phyloP scores from a whole-genome alignment of 176 grass and related monocot genomes.

The Lolium perenne region DNA sequence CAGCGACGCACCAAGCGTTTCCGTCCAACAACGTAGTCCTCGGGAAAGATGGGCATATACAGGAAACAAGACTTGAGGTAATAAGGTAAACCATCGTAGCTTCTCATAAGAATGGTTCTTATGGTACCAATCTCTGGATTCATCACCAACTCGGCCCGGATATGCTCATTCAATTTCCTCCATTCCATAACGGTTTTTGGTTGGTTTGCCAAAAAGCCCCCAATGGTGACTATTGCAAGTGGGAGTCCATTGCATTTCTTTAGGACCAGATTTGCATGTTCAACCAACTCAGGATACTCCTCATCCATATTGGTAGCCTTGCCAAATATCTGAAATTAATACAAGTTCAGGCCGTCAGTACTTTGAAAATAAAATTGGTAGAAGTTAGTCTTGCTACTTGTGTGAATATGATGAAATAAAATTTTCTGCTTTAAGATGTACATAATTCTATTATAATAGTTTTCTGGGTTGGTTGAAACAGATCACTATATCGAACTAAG shows the following conservation, averaged over 20 bases:
- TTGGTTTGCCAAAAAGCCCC: constrained; percentile 34
- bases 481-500: too few species aligned
- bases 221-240: constrained; percentile 50
- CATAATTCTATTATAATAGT: too few species aligned
- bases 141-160: neutral
- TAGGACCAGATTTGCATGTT: neutral
- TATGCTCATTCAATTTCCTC: constrained; percentile 39
- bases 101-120: neutral
- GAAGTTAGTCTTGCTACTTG: neutral
- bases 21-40: neutral
- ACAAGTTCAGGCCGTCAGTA: neutral
- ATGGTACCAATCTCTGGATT: too few species aligned
- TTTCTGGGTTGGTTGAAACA: too few species aligned
- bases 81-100: neutral
- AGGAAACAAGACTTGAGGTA: constrained; percentile 7
- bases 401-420: too few species aligned
- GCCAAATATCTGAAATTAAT: constrained; percentile 1
- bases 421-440: too few species aligned
- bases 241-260: constrained; percentile 34
- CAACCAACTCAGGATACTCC: neutral
- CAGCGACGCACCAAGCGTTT: neutral
- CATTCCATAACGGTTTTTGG: neutral
- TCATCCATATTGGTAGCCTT: neutral
- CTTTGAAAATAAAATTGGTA: neutral
- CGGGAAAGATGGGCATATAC: constrained; percentile 5